Evolutionary conservation across 1,284 basidiomycete genomes (phyloP).

Genomic region (Omphalotus olearius): DNA sequence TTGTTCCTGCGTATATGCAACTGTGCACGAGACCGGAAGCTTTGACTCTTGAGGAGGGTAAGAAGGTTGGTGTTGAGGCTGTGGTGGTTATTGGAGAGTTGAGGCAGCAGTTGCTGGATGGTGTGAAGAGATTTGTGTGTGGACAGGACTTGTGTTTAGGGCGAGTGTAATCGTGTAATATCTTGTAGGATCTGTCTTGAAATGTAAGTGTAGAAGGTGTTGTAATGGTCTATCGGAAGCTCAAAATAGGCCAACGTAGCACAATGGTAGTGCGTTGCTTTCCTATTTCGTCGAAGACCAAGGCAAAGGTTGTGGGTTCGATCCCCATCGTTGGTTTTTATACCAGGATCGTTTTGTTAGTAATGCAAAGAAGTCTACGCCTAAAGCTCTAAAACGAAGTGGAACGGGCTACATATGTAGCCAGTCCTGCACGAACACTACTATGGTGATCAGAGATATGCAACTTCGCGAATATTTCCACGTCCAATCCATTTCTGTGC

Average conservation of each 20-base stretch:
- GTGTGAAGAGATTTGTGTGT: constrained; percentile 1
- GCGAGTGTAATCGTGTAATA: too few species aligned
- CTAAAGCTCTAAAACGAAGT: too few species aligned
- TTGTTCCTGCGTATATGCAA: constrained; percentile 30
- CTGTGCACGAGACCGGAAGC: constrained; percentile 26
- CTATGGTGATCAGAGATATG: too few species aligned
- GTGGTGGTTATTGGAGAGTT: constrained; percentile 23
- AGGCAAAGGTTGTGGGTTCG: constrained; percentile 13
- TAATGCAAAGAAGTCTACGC: too few species aligned
- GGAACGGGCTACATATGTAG: too few species aligned
- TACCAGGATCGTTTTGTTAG: too few species aligned
- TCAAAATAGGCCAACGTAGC: constrained; percentile 4
- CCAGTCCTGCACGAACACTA: too few species aligned
- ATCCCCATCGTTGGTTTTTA: constrained; percentile 11
- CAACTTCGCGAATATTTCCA: too few species aligned
- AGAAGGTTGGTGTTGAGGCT: constrained; percentile 11
- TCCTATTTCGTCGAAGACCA: background rate
- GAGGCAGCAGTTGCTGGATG: background rate
- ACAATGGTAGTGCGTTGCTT: constrained; percentile 13
- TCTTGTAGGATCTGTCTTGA: too few species aligned
- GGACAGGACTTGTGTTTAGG: background rate
- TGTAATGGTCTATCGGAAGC: too few species aligned
- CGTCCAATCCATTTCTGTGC: too few species aligned
- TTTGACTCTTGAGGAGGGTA: constrained; percentile 26
- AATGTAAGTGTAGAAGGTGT: too few species aligned